Conservation (phyloP, 2,329 filamentous ascomycete genomes). For the Colletotrichum zoysiae region DNA sequence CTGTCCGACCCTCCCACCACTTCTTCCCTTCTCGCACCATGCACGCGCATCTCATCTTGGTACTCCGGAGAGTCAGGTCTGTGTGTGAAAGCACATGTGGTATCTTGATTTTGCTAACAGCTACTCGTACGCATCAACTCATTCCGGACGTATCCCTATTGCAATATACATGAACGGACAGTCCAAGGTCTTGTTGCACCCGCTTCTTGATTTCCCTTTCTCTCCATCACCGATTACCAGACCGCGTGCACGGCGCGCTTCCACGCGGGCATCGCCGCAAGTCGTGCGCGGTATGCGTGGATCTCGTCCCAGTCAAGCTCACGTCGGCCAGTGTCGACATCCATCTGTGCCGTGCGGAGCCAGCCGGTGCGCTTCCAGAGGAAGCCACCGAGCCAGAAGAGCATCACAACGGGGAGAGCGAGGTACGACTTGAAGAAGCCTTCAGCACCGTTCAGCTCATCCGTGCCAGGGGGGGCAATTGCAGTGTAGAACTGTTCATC, state of each 20-base stretch:
- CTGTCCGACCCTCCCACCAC: not conserved
- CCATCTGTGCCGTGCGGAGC: slow-evolving; percentile 72
- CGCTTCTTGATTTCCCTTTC: not conserved
- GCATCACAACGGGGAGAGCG: slow-evolving; percentile 65
- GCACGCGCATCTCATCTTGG: not conserved
- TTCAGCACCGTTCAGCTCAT: slow-evolving; percentile 54
- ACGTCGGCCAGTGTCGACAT: slow-evolving; percentile 74
- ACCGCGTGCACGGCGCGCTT: slow-evolving; percentile 45
- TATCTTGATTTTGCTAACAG: slow-evolving; percentile 39
- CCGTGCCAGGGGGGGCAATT: slow-evolving; percentile 54
- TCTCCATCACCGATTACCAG: slow-evolving; percentile 10
- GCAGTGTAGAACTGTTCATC: slow-evolving; percentile 61
- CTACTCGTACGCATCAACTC: slow-evolving; percentile 1
- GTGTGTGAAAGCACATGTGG: slow-evolving; percentile 30
- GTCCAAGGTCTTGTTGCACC: not conserved
- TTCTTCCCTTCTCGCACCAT: not conserved
- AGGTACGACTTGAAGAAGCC: slow-evolving; percentile 69
- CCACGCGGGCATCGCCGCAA: slow-evolving; percentile 67
- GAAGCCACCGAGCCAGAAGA: slow-evolving; percentile 69
- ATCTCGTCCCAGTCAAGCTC: slow-evolving; percentile 75
- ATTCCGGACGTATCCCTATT: slow-evolving; percentile 3
- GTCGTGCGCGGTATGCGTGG: slow-evolving; percentile 64
- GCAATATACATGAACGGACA: slow-evolving; percentile 17
- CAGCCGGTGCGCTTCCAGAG: slow-evolving; percentile 74
- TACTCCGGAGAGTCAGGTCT: not conserved